Evolutionary conservation across 1,284 basidiomycete genomes (phyloP), one percentile per base, ranked within the genome.

Genomic region (Mycena citricolor): DNA sequence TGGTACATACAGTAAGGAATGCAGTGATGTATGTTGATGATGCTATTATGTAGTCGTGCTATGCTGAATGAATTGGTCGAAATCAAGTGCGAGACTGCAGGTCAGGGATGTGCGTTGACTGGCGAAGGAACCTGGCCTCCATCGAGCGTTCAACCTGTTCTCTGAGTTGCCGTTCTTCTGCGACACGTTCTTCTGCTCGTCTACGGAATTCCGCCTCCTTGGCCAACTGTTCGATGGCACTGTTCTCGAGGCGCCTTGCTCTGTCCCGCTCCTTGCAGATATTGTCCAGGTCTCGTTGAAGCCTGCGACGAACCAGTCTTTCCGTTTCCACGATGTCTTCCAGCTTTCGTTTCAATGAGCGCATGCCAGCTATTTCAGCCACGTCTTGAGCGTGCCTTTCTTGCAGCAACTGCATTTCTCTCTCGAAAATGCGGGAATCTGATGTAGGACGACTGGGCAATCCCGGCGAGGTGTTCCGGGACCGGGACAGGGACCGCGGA

Each of bases 301-400:
- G 59, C 50, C 65, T 68, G n/a, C 69, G 69, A 4, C 76, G 70
- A 22, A 61, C 45, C 23, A 57, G 58, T n/a, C 70, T 65, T 57
- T 78, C 75, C 24, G 56, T 49, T 5, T 58, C 56, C 19, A 68
- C 57, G 21, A 69, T 68, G 14, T 73, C 70, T 56, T 79, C 72
- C 25, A 75, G 53, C 54, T 69, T 71, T 20, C 74, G 73, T 52
- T 77, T 79, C 17, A 58, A 58, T n/a, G 55, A 37, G n/a, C 66
- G 66, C 8, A 64, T 53, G 13, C 64, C 57, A 5, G 62, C 47
- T 17, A 76, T 51, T 32, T 63, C 52, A 4, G 55, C 47, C 7
- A 44, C 35, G 28, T 67, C 59, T 20, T 61, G 52, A 4, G 51
- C 42, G 17, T 70, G 62, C 21, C 64, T 62, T 38, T 70, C 65